Base-by-base conservation (phyloP, 495 filamentous ascomycete genomes). In the Neurospora sp. region DNA sequence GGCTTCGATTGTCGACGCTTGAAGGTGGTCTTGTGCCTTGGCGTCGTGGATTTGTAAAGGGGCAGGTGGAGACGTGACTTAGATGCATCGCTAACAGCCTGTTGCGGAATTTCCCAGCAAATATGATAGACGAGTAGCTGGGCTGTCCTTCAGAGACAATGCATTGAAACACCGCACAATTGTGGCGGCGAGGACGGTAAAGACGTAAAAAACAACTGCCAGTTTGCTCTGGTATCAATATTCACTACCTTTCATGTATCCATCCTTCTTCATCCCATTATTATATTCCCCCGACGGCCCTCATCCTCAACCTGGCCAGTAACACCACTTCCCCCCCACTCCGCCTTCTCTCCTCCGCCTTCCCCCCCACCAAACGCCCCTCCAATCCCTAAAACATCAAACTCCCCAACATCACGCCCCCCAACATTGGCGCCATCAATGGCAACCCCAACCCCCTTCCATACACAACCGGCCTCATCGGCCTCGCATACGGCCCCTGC, bases 381-480 rank as follows among this genome's bases (percentile, higher is more conserved):
- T 7, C 76, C 76, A 71, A 69, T 61, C 20, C 72, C 76, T 71
- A 71, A 35, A 71, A 69, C 42, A 71, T 31, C 37, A 71, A 40
- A 40, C 72, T 48, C 14, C 72, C 41, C 61, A 73, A 48, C 72
- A 70, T 37, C 18, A 73, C 69, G 0, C 72, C 68, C 0, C 72
- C 72, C 69, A 73, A 53, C 65, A 73, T 40, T 4, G 72, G 72
- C 68, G 71, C 71, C 72, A 73, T 70, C 68, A 70, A 6, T 18
- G 68, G 71, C 18, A 72, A 3, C n/a, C 45, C 69, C 20, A 71
- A 3, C 0, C 69, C 70, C 4, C 71, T 39, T 35, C 53, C 53
- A 37, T 68, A 20, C 27, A 20, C 71, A 0, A 41, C 39, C 10
- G 35, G 70, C 40, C 73, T 75, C 27, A 12, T 59, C 31, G 59